Percentiles rank a stretch among this genome's conserved stretches.
phyloP scores from a whole-genome alignment of 2,329 filamentous ascomycete species.

The Coniochaeta sp. region DNA sequence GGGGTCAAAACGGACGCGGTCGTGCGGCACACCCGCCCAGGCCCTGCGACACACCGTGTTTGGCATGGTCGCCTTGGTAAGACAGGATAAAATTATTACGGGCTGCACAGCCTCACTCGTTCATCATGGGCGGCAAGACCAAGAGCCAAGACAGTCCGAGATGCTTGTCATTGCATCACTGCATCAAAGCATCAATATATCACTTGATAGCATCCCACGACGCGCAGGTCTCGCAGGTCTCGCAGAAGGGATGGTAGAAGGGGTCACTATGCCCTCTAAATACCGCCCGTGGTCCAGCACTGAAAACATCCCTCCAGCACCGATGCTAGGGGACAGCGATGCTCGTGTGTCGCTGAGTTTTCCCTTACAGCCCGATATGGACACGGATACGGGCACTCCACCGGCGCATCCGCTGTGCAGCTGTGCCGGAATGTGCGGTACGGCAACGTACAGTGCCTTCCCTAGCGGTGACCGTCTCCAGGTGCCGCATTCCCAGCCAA shows the following conservation, averaged over 20 bases:
- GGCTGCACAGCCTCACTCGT: slow-evolving; percentile 4
- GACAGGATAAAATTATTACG: slow-evolving; percentile 2
- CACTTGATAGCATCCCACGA: background rate
- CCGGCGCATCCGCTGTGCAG: background rate
- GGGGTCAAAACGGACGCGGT: background rate
- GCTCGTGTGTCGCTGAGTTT: too few species aligned
- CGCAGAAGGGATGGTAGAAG: background rate
- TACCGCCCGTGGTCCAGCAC: background rate
- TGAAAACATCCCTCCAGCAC: background rate
- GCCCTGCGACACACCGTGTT: background rate
- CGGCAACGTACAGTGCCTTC: background rate
- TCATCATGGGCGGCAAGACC: background rate
- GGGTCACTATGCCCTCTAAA: background rate
- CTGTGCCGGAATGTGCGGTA: background rate
- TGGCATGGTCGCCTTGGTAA: background rate
- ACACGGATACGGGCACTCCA: background rate
- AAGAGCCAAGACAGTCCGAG: background rate
- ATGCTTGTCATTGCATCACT: too few species aligned
- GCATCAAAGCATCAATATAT: background rate
- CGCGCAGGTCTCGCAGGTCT: background rate
- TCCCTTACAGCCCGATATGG: too few species aligned
- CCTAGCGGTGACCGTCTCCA: background rate
- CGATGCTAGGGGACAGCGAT: too few species aligned
- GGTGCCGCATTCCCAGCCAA: background rate
- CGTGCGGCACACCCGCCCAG: slow-evolving; percentile 1